Base-by-base conservation (phyloP, 371 early-diverging fungal species). In the Dichotomocladium elegans region DNA sequence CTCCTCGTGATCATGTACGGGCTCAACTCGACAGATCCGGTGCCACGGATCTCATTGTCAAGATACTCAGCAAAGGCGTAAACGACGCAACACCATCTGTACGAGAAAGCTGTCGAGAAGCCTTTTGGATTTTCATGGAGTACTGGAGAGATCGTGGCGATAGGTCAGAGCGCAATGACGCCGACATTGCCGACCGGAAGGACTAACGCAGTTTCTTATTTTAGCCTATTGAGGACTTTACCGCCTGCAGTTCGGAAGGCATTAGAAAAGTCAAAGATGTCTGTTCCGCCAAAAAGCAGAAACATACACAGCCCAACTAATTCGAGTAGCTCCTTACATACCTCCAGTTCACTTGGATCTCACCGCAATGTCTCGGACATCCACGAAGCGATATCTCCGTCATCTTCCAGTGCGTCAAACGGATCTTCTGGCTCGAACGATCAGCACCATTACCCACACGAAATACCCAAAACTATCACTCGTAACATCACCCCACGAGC, bases 401-500 rank as follows among this genome's bases (percentile, higher is more conserved):
- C 61, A 1, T 44, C 56, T 11, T 61, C 58, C 22, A 57, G 51
- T 15, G 51, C 58, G 29, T 63, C 61, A 3, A 58, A 50, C 12
- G 63, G 58, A 6, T 57, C 63, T 6, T 24, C 41, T 10, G 54
- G 51, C 8, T 54, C 63, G 14, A 33, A 47, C 14, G 58, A 54
- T n/a, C 60, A 40, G 0, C 60, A 58, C 35, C 19, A 29, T 17
- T 30, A 24, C 14, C 52, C 51, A 4, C 61, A 61, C n/a, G 62
- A 56, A n/a, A 57, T 57, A 33, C 44, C 57, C 25, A 42, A 34
- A 29, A 41, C 22, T 2, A 62, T 61, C 40, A 52, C 61, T 30
- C 53, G 64, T 6, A 57, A 60, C 21, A 42, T 66, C 14, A 63
- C 69, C n/a, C 66, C 61, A 15, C 64, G 68, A 6, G 94, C 98